Base-by-base conservation (phyloP, 2,329 filamentous ascomycete species). In the Rhexocercosporidium sp. region DNA sequence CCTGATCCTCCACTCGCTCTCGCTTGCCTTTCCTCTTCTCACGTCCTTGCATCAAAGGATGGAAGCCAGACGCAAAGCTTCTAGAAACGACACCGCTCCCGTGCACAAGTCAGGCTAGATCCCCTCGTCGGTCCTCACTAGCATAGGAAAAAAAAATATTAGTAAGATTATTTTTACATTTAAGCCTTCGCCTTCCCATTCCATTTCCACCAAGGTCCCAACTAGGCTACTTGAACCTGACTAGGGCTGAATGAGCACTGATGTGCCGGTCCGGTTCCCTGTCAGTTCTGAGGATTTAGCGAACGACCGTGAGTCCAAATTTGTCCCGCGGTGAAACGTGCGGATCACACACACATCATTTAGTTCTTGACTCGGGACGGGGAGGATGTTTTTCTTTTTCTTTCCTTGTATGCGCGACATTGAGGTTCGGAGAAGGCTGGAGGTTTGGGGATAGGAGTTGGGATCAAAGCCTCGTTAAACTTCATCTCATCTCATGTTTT, bases 151-250 rank as follows among this genome's bases (percentile, higher is more conserved):
- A 57, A n/a, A n/a, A n/a, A n/a, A n/a, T n/a, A n/a, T n/a, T n/a
- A n/a, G n/a, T 16, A 37, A 20, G 7, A 60, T 31, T 60, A 60
- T 60, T 60, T 60, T 60, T 60, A 60, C 37, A 60, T 46, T 60
- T 47, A 60, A 46, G 57, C 57, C 39, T 46, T 60, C 41, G 57
- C 25, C 27, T 47, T 60, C 20, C 9, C 54, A 31, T 29, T 51
- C 22, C n/a, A 12, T 14, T 18, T 25, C 20, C 31, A 37, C 18
- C 12, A 39, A 57, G 12, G 12, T n/a, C n/a, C 18, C 1, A 11
- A 20, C 34, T 37, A 57, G 53, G 16, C 22, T 22, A 14, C n/a
- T 14, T 57, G n/a, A 25, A 39, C 34, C 20, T 57, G 54, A 39
- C 54, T 57, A 57, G 54, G 31, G 34, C 31, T 25, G 54, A 39